Evolutionary conservation across 2,329 filamentous ascomycete genomes (phyloP), one percentile per base, ranked within the genome.

Genomic region (Endoconidiophora polonica): DNA sequence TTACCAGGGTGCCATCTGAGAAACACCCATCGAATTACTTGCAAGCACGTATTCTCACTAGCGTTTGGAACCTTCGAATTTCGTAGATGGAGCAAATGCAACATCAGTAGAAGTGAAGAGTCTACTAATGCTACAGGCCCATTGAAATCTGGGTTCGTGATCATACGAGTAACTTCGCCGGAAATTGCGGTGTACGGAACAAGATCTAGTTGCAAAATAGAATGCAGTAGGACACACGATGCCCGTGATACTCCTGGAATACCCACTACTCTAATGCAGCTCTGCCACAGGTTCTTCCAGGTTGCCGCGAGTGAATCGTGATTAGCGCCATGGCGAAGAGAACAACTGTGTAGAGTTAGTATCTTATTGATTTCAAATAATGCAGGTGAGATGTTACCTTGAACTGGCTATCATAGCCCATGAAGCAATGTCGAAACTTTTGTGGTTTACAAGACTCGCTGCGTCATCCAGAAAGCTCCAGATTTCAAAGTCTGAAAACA

Each of bases 361-460:
- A 18, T n/a, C 23, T 12, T n/a, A 23, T 16, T 18, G 16, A 18
- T 6, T 36, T 4, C n/a, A 2, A n/a, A 20, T 10, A 6, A 4
- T 5, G 3, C 43, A 38, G 37, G 10, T 1, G 40, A 12, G 41
- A 24, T 18, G 50, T 60, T 67, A 88, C 86, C 83, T 85, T 55
- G 85, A 71, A 59, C 86, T 77, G n/a, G 80, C 81, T 48, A 95
- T 63, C 68, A 94, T 77, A 16, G 86, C 81, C 91, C 91, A 98
- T 0, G 80, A 85, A 5, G 80, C 75, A 39, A 81, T 67, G 6
- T 65, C 63, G 12, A 67, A 65, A 56, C 82, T 79, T 58, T 94
- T 88, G 58, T 91, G 83, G 7, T 75, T 71, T 41, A 83, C 75
- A 48, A 73, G 70, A 9, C 66, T 62, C 14, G 71, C 45, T 16